Conservation (phyloP, 352 stramenopile species). For the Thraustotheca clavata region DNA sequence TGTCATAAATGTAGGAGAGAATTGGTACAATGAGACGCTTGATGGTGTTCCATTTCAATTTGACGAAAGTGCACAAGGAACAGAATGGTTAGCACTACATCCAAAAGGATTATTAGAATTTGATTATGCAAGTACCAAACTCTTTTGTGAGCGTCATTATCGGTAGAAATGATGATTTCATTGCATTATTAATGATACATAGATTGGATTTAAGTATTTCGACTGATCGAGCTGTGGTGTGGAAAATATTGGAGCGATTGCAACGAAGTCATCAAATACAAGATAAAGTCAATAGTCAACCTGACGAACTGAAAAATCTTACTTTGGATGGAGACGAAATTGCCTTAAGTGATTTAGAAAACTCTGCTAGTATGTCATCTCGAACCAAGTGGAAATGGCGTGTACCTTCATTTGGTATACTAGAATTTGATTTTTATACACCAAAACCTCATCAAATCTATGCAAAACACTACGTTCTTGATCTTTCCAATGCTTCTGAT, state of each 20-base stretch:
- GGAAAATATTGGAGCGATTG: conserved; percentile 15
- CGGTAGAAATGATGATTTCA: background rate
- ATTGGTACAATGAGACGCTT: conserved; percentile 10
- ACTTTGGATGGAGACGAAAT: background rate
- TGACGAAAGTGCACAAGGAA: background rate
- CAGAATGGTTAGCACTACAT: background rate
- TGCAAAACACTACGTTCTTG: conserved; percentile 10
- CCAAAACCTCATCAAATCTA: conserved; percentile 11
- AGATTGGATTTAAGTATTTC: background rate
- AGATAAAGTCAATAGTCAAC: background rate
- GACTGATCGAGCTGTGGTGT: conserved; percentile 12
- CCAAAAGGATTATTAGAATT: conserved; percentile 5
- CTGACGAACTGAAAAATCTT: conserved; percentile 13
- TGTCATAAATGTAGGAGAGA: background rate
- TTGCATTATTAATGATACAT: background rate
- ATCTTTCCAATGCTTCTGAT: conserved; percentile 1
- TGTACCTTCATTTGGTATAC: conserved; percentile 3
- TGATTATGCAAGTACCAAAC: background rate
- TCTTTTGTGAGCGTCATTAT: conserved; percentile 17
- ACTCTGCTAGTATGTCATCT: background rate
- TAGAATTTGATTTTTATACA: conserved; percentile 22
- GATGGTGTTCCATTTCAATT: conserved; percentile 16
- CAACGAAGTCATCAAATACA: background rate
- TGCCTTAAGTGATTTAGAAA: background rate
- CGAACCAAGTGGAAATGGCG: conserved; percentile 17